A percentile compares a stretch with the other conserved stretches of the same genome.
These are phyloP conservation scores for Onygenales sp. DNA, from an alignment of 2,329 filamentous ascomycete species.

Conservation along the genomic window DNA sequence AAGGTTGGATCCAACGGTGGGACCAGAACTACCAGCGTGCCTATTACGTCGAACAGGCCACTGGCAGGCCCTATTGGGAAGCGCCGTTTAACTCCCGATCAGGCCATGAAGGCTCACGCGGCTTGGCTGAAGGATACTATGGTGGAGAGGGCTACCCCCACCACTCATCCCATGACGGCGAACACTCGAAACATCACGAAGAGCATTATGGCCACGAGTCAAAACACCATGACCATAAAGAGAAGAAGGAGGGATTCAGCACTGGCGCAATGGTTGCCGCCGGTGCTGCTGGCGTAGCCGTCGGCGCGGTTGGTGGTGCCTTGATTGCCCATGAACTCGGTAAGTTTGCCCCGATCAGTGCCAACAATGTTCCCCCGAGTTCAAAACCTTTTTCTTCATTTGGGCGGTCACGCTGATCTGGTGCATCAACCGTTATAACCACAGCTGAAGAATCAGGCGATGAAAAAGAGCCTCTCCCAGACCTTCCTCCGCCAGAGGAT, in stretches of 20 bases:
- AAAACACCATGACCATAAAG: slow-evolving; percentile 10
- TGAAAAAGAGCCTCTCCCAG: neutral
- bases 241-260: slow-evolving; percentile 32
- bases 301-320: slow-evolving; percentile 49
- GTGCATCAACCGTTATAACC: neutral
- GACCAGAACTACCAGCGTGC: slow-evolving; percentile 37
- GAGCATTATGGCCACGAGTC: slow-evolving; percentile 13
- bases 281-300: slow-evolving; percentile 49
- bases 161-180: neutral
- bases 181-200: slow-evolving; percentile 13
- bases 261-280: slow-evolving; percentile 46
- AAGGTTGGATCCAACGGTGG: slow-evolving; percentile 39
- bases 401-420: neutral
- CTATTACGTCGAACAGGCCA: slow-evolving; percentile 41
- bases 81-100: slow-evolving; percentile 44
- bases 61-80: slow-evolving; percentile 41
- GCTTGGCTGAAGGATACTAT: slow-evolving; percentile 51
- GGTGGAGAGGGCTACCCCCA: slow-evolving; percentile 14
- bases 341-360: slow-evolving; percentile 26
- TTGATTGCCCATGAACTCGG: slow-evolving; percentile 47
- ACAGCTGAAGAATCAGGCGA: neutral
- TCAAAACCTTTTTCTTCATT: no score
- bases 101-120: slow-evolving; percentile 49
- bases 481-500: neutral
- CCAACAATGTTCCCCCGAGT: no score